phyloP scores from a whole-genome alignment of 441 rosid genomes.

The Adansonia gregorii region DNA sequence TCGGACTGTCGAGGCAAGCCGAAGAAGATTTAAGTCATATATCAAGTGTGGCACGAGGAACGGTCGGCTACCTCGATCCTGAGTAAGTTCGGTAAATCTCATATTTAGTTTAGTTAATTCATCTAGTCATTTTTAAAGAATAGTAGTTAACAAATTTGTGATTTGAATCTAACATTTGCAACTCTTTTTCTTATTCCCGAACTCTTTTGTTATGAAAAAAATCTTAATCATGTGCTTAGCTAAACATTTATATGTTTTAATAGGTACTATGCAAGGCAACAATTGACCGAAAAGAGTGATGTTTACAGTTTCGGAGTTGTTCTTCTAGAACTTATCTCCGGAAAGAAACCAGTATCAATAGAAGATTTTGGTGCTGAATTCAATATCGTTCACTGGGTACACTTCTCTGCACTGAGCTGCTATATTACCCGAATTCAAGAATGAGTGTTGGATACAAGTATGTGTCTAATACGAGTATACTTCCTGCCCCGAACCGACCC shows the following conservation, averaged over 20 bases:
- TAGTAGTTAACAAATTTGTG: too few species aligned
- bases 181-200: too few species aligned
- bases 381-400: constrained; percentile 93
- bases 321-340: constrained; percentile 86
- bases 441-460: too few species aligned
- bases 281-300: constrained; percentile 90
- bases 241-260: not conserved
- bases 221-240: constrained; percentile 3
- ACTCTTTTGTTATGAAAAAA: not conserved
- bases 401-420: not conserved
- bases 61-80: constrained; percentile 94
- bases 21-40: constrained; percentile 88
- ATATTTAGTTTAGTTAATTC: too few species aligned
- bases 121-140: too few species aligned
- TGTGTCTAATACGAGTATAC: too few species aligned
- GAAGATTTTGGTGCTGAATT: constrained; percentile 85
- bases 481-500: too few species aligned
- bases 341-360: constrained; percentile 77
- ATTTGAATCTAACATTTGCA: not conserved
- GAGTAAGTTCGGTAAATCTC: constrained; percentile 51
- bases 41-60: constrained; percentile 91
- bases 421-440: too few species aligned
- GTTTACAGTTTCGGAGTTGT: constrained; percentile 97
- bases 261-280: constrained; percentile 91
- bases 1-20: constrained; percentile 94